Evolutionary conservation across 768 basidiomycete species (phyloP).

Genomic region (Pisolithus tinctorius): DNA sequence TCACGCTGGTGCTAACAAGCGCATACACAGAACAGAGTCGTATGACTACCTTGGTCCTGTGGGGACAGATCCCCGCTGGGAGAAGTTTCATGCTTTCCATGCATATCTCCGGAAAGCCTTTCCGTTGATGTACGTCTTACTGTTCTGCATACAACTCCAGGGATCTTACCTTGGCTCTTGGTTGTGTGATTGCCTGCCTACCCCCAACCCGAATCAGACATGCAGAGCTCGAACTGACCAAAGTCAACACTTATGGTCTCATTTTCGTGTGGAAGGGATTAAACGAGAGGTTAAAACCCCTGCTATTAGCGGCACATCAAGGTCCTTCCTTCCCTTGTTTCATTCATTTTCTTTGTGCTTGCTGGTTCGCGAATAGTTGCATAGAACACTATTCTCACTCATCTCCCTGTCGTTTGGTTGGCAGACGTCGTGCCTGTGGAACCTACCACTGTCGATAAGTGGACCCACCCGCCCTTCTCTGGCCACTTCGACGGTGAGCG

Average conservation of each 20-base stretch:
- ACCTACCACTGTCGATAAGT: slow-evolving; percentile 44
- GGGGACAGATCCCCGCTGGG: slow-evolving; percentile 48
- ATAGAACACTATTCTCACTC: too few species aligned
- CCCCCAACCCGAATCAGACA: slow-evolving; percentile 29
- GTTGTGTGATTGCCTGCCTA: slow-evolving; percentile 13
- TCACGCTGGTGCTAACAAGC: background rate
- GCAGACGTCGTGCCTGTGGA: slow-evolving; percentile 67
- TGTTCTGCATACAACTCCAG: background rate
- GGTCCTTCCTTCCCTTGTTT: slow-evolving; percentile 26
- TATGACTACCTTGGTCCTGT: slow-evolving; percentile 43
- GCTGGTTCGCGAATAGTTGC: too few species aligned
- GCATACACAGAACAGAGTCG: slow-evolving; percentile 32
- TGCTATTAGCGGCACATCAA: slow-evolving; percentile 51
- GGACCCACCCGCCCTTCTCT: slow-evolving; percentile 59
- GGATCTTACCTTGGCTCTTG: background rate
- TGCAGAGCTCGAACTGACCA: slow-evolving; percentile 41
- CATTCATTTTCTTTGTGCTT: too few species aligned
- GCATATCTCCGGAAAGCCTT: slow-evolving; percentile 52
- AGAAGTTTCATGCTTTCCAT: slow-evolving; percentile 47
- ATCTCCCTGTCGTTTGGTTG: background rate
- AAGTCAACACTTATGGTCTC: slow-evolving; percentile 57
- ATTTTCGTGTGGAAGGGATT: slow-evolving; percentile 54
- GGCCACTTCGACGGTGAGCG: slow-evolving; percentile 49
- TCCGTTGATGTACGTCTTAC: slow-evolving; percentile 44
- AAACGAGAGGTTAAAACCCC: slow-evolving; percentile 42